These are phyloP conservation scores for Teratosphaeria zuluensis DNA, from an alignment of 2,329 filamentous ascomycete species.

Conservation along the genomic window DNA sequence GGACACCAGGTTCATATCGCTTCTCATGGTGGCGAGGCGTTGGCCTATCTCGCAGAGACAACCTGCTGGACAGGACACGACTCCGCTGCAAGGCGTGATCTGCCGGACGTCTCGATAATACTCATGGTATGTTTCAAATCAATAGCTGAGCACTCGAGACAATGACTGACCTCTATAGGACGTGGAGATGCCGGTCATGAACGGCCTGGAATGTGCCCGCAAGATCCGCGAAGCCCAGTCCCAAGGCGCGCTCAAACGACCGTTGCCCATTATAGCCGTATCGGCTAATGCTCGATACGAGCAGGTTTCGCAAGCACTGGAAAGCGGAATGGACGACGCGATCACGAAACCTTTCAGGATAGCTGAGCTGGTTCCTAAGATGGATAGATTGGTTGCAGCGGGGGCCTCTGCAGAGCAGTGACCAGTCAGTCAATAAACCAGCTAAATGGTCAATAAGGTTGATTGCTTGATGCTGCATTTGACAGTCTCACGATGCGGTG, in stretches of 20 bases:
- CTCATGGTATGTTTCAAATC: constrained; percentile 43
- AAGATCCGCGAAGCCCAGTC: constrained; percentile 59
- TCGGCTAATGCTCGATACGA: constrained; percentile 69
- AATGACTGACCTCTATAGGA: constrained; percentile 31
- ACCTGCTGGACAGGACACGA: constrained; percentile 29
- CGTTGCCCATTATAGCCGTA: constrained; percentile 66
- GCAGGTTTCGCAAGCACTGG: constrained; percentile 61
- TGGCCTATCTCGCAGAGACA: constrained; percentile 33
- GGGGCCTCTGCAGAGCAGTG: neutral
- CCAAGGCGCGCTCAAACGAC: constrained; percentile 49
- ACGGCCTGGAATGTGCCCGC: constrained; percentile 62
- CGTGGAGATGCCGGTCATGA: constrained; percentile 75
- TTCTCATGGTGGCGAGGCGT: constrained; percentile 40
- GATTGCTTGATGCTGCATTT: too few relatives aligned
- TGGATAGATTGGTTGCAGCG: constrained; percentile 33
- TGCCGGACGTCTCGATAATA: constrained; percentile 39
- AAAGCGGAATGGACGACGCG: constrained; percentile 56
- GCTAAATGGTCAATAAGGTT: too few relatives aligned
- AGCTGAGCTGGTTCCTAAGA: constrained; percentile 40
- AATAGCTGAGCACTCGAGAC: too few relatives aligned
- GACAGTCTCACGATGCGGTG: too few relatives aligned
- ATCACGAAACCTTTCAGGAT: constrained; percentile 42
- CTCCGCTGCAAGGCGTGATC: constrained; percentile 1
- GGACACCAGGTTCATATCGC: constrained; percentile 37
- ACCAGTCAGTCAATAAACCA: neutral